Percentiles rank a stretch among this genome's conserved stretches.
These are phyloP conservation scores for Nepenthes mirabilis DNA, from an alignment of 148 eudicot genomes.

Conservation along the genomic window DNA sequence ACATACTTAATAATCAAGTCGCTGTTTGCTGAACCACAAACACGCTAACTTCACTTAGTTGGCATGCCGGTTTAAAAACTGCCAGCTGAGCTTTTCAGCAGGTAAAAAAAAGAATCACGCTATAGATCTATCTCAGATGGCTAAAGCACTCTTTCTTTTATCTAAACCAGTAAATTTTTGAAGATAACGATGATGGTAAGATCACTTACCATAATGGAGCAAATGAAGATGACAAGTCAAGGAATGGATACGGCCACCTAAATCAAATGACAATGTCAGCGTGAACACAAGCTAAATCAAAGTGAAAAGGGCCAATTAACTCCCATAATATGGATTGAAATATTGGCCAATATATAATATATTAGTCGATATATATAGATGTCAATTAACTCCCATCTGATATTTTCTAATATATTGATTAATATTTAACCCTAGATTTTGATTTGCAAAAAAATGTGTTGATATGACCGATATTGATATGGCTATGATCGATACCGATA, in stretches of 20 bases:
- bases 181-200: not conserved
- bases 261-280: conserved; percentile 2
- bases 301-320: not conserved
- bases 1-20: too few species aligned
- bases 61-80: too few species aligned
- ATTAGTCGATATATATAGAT: too few species aligned
- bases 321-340: not conserved
- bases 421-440: too few species aligned
- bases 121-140: not conserved
- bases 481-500: too few species aligned
- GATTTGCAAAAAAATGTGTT: too few species aligned
- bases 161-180: not conserved
- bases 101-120: not conserved
- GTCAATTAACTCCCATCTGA: too few species aligned
- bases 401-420: too few species aligned
- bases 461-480: too few species aligned
- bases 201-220: conserved; percentile 67
- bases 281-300: not conserved
- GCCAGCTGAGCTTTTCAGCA: too few species aligned
- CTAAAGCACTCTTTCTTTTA: not conserved
- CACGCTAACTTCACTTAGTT: too few species aligned
- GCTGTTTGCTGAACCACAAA: too few species aligned
- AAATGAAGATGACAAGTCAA: conserved; percentile 63
- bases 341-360: not conserved
- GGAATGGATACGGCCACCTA: conserved; percentile 93